Evolutionary conservation across 176 grass and related monocot genomes (phyloP).

Genomic region (Carex cristatella): DNA sequence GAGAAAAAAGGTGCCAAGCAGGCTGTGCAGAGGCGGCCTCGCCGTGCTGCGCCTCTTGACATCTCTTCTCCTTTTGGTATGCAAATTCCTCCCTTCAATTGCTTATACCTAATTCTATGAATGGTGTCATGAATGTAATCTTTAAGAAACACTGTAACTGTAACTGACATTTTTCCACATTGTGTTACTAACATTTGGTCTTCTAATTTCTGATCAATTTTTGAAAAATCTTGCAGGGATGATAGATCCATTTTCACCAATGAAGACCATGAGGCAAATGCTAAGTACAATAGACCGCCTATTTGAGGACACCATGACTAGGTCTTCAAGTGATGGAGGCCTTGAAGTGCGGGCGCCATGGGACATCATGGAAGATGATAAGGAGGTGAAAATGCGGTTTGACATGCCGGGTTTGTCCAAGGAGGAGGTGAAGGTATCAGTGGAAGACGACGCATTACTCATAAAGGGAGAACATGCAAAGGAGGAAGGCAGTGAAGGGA

Average conservation of each 20-base stretch:
- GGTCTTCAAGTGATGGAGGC: background rate
- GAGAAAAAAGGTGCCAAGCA: constrained; percentile 14
- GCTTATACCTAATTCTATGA: background rate
- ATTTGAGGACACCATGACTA: constrained; percentile 42
- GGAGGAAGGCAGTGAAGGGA: background rate
- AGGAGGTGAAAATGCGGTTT: constrained; percentile 27
- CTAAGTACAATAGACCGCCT: constrained; percentile 76
- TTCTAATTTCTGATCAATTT: background rate
- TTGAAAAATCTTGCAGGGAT: constrained; percentile 25
- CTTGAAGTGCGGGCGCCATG: constrained; percentile 12
- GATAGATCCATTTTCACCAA: constrained; percentile 61
- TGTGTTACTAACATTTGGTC: background rate
- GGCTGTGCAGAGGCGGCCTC: constrained; percentile 39
- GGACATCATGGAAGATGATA: constrained; percentile 32
- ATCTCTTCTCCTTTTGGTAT: constrained; percentile 61
- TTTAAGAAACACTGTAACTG: too few relatives aligned
- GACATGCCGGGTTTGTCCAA: constrained; percentile 25
- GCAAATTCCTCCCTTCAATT: background rate
- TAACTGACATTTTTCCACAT: background rate
- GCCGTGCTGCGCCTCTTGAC: constrained; percentile 28
- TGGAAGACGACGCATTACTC: constrained; percentile 22
- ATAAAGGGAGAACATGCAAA: constrained; percentile 26
- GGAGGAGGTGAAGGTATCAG: constrained; percentile 11
- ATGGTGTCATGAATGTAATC: background rate
- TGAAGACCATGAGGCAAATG: constrained; percentile 88